Conservation (phyloP, 495 filamentous ascomycete species). For the Patellaria atrata region DNA sequence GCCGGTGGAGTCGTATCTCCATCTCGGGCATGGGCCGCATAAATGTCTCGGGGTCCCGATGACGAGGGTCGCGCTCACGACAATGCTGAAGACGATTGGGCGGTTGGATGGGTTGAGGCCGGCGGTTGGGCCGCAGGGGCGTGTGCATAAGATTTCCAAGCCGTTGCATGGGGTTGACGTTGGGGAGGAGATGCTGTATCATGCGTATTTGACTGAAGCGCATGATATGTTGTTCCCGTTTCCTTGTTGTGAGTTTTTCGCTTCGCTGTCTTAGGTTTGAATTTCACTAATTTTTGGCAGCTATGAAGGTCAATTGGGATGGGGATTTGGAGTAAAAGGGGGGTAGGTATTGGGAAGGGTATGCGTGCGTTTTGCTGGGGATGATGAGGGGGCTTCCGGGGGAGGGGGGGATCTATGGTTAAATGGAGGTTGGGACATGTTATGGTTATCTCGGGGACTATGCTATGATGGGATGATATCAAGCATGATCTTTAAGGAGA, state of each 20-base stretch:
- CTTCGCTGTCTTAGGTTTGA: neutral
- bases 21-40: constrained; percentile 24
- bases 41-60: constrained; percentile 23
- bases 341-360: neutral
- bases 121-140: constrained; percentile 23
- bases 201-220: constrained; percentile 27
- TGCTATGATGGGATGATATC: neutral
- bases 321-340: constrained; percentile 1
- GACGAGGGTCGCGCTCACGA: constrained; percentile 23
- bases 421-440: too few relatives aligned
- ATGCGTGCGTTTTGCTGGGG: too few relatives aligned
- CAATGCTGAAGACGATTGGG: constrained; percentile 25
- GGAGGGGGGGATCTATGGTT: too few relatives aligned
- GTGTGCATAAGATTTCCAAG: constrained; percentile 23
- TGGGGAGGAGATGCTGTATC: constrained; percentile 13
- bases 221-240: constrained; percentile 26
- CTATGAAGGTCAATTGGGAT: constrained; percentile 12
- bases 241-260: constrained; percentile 23
- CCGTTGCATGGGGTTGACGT: neutral
- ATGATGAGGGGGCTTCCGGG: too few relatives aligned
- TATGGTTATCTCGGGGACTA: neutral
- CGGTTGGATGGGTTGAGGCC: constrained; percentile 18
- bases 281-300: constrained; percentile 4
- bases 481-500: neutral
- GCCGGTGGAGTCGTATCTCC: constrained; percentile 22